These are phyloP conservation scores for Ogataea pini DNA, from an alignment of 805 yeast genomes.

Conservation along the genomic window DNA sequence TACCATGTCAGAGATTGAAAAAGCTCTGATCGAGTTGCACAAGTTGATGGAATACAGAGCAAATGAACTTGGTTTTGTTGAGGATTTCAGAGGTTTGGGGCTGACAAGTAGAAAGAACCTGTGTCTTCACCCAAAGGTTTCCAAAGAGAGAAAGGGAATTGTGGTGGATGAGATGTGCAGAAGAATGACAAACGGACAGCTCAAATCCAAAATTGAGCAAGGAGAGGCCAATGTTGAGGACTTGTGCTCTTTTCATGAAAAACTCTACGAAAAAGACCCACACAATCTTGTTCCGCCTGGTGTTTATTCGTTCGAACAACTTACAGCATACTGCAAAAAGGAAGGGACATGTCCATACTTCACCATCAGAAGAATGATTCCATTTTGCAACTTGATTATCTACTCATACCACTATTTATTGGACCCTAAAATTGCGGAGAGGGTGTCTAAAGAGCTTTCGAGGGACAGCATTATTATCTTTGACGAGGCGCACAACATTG, in stretches of 20 bases:
- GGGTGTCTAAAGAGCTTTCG: conserved; percentile 89
- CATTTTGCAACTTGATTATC: conserved; percentile 89
- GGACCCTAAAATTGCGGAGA: conserved; percentile 95
- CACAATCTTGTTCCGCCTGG: conserved; percentile 89
- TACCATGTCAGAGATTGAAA: conserved; percentile 98
- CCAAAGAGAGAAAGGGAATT: conserved; percentile 85
- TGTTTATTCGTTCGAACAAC: conserved; percentile 88
- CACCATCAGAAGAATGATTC: conserved; percentile 96
- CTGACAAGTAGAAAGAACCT: conserved; percentile 91
- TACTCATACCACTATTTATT: conserved; percentile 94
- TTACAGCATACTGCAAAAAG: conserved; percentile 73
- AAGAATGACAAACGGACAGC: conserved; percentile 88
- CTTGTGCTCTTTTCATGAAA: conserved; percentile 89
- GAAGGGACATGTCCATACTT: conserved; percentile 93
- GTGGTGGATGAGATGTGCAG: conserved; percentile 97
- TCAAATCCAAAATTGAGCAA: conserved; percentile 63
- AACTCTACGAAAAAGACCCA: conserved; percentile 81
- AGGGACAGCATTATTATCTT: conserved; percentile 92
- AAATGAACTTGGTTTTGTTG: conserved; percentile 78
- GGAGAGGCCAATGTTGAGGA: conserved; percentile 57
- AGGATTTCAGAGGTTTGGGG: conserved; percentile 93
- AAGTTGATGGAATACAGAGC: conserved; percentile 85
- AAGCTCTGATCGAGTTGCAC: conserved; percentile 89
- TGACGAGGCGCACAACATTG: conserved; percentile 98
- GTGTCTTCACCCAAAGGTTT: conserved; percentile 85